Evolutionary conservation across 192 early-diverging fungal genomes (phyloP), one percentile per base, ranked within the genome.

Genomic region (Coemansia sp.): DNA sequence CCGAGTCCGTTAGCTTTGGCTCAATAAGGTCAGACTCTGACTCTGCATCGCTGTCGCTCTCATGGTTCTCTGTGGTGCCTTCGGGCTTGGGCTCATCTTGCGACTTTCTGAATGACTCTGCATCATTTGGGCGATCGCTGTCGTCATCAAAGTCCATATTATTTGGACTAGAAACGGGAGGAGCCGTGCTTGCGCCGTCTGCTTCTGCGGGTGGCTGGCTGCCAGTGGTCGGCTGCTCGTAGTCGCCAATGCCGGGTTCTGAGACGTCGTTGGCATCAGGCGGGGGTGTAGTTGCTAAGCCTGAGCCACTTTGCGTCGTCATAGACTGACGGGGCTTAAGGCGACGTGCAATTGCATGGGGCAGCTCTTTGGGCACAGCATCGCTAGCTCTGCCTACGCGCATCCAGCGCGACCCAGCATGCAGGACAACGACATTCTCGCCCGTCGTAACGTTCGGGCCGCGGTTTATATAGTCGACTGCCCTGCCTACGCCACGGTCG

Each of bases 371-470:
- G 2, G 93, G 92, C 37, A 90, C 86, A 0, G 92, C 86, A 46
- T 95, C 91, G 12, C 89, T 90, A 6, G 92, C 90, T 12, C 86
- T 69, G 24, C 92, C 92, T n/a, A 95, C 85, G 36, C 90, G 81
- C 42, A 95, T 74, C 68, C 86, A 85, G 46, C 87, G 77, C 48
- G 93, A 95, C 38, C 93, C 93, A 3, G 93, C 86, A 39, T 95
- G 90, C 54, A 95, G 91, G 14, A 95, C 87, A 57, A 95, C 83
- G 15, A 90, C 85, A 63, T 93, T 88, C 10, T 81, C 71, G 37
- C 82, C 83, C 1, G 59, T 70, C 2, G 72, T 43, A 4, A 65
- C 72, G 2, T 74, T 63, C 21, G 74, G 35, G 5, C 57, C 58
- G 1, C 46, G 53, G 8, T 11, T 32, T 12, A 27, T 14, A 15